phyloP scores from a whole-genome alignment of 768 basidiomycete genomes.

The Tephrocybe rancida region DNA sequence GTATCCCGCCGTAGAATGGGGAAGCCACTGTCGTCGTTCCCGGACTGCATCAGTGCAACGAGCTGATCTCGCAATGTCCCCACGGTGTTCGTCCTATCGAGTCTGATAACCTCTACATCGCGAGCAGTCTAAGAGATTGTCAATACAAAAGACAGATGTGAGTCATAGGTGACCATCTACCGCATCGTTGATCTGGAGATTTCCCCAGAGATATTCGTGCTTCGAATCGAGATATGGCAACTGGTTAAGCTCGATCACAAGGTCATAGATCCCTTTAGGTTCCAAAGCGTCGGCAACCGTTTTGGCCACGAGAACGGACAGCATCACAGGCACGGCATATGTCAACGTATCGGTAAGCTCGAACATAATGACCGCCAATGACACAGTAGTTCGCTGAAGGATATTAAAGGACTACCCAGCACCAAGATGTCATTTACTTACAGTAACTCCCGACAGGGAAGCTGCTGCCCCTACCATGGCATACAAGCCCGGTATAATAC shows the following conservation, averaged over 20 bases:
- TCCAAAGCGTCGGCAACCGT: slow-evolving; percentile 87
- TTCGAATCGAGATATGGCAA: slow-evolving; percentile 93
- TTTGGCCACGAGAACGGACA: slow-evolving; percentile 87
- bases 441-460: slow-evolving; percentile 92
- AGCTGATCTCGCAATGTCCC: slow-evolving; percentile 74
- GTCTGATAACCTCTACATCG: slow-evolving; percentile 67
- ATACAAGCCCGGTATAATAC: slow-evolving; percentile 86
- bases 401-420: slow-evolving; percentile 9
- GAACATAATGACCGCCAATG: slow-evolving; percentile 94
- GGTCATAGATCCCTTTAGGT: slow-evolving; percentile 95
- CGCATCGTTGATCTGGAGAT: slow-evolving; percentile 73
- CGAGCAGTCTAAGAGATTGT: slow-evolving; percentile 55
- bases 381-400: slow-evolving; percentile 80
- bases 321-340: slow-evolving; percentile 90
- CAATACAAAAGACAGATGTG: background rate
- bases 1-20: slow-evolving; percentile 69
- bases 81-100: slow-evolving; percentile 79
- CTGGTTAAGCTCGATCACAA: slow-evolving; percentile 90
- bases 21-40: slow-evolving; percentile 82
- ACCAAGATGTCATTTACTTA: slow-evolving; percentile 36
- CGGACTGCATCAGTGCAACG: slow-evolving; percentile 52
- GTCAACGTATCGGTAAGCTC: slow-evolving; percentile 93
- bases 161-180: slow-evolving; percentile 48
- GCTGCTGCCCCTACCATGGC: slow-evolving; percentile 98
- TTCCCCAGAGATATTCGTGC: slow-evolving; percentile 87